Conservation (phyloP, 169 alveolate genomes). For the Babesia caballi region DNA sequence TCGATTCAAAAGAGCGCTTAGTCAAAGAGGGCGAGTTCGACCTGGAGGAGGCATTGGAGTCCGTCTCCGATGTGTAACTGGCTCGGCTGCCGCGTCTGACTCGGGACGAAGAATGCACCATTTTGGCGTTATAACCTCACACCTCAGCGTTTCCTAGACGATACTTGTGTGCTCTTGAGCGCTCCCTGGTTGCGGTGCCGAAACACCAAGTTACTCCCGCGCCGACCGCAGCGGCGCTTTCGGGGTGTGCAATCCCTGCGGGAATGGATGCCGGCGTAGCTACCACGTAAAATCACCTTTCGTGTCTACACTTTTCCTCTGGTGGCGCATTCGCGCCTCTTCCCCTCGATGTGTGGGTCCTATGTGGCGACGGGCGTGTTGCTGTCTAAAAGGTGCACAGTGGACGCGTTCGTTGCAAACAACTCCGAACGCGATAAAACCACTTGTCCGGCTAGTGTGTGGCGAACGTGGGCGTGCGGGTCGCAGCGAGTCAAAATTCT, state of each 20-base stretch:
- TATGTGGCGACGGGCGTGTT: neutral
- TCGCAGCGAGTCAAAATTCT: too few species aligned
- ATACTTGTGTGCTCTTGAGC: too few species aligned
- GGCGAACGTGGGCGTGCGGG: too few species aligned
- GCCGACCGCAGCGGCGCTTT: neutral
- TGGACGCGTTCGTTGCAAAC: too few species aligned
- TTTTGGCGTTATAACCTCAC: too few species aligned
- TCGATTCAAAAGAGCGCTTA: neutral
- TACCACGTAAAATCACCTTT: neutral
- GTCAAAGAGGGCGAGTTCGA: neutral
- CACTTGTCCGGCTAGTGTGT: too few species aligned
- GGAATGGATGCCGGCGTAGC: neutral
- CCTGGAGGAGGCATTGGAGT: neutral
- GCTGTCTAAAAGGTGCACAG: slow-evolving; percentile 22
- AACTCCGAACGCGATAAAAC: too few species aligned
- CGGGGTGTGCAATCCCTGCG: neutral
- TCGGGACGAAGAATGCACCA: neutral
- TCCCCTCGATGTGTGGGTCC: neutral
- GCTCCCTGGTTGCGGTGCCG: too few species aligned
- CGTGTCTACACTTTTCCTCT: neutral
- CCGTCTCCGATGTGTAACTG: slow-evolving; percentile 5
- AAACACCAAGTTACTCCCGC: too few species aligned
- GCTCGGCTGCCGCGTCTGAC: neutral
- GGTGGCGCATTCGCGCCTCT: neutral
- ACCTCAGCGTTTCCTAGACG: too few species aligned